Conservation (phyloP, 225 moss, liverwort and hornwort species). For the Marchantia paleacea region DNA sequence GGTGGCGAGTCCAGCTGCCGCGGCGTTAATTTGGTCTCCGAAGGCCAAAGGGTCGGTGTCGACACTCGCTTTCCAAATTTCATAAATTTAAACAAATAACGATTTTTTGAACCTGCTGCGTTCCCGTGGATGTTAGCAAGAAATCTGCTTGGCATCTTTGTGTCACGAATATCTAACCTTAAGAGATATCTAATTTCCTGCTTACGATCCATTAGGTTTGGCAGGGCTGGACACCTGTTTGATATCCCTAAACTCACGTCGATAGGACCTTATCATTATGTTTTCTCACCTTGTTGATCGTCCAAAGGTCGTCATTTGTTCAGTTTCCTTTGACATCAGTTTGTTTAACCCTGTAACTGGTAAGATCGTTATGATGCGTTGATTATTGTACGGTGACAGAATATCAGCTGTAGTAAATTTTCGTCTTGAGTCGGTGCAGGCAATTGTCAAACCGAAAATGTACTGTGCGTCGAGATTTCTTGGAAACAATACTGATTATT, state of each 20-base stretch:
- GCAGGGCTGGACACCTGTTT: background rate
- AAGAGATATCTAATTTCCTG: background rate
- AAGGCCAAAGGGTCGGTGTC: conserved; percentile 36
- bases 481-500: too few relatives aligned
- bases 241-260: background rate
- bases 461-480: too few relatives aligned
- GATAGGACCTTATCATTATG: background rate
- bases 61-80: background rate
- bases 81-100: too few relatives aligned
- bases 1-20: conserved; percentile 36
- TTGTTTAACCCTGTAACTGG: background rate
- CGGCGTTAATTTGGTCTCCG: conserved; percentile 39
- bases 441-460: too few relatives aligned
- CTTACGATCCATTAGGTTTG: conserved; percentile 1
- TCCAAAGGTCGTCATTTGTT: too few relatives aligned
- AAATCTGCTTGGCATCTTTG: background rate
- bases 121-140: background rate
- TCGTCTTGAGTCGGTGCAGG: too few relatives aligned
- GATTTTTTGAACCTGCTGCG: background rate
- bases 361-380: background rate
- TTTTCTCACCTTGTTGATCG: background rate
- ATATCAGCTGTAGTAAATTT: too few relatives aligned
- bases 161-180: background rate
- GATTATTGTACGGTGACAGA: background rate
- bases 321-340: background rate